Evolutionary conservation across 2,329 filamentous ascomycete species (phyloP).

Genomic region (Calonectria leucothoes): DNA sequence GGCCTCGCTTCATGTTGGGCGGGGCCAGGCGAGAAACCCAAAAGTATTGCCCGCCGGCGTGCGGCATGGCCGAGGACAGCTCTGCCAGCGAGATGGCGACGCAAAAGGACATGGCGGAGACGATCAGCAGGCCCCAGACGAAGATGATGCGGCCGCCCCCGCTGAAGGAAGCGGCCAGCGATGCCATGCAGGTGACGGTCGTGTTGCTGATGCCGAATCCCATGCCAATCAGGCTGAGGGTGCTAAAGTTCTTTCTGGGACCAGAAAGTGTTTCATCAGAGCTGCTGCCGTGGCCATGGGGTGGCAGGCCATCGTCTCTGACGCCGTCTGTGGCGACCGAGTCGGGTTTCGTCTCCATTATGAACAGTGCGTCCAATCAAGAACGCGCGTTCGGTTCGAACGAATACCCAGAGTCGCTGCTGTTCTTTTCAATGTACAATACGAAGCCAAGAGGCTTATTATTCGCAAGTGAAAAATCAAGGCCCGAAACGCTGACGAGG

Average conservation of each 20-base stretch:
- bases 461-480: too few relatives aligned
- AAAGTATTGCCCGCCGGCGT: conserved; percentile 8
- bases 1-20: neutral
- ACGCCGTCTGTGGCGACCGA: neutral
- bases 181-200: neutral
- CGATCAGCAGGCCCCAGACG: neutral
- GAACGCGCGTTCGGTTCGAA: too few relatives aligned
- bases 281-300: neutral
- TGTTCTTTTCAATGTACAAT: too few relatives aligned
- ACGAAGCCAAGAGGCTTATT: too few relatives aligned
- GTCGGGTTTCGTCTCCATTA: neutral
- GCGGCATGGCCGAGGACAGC: conserved; percentile 6
- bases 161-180: neutral
- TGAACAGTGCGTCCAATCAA: neutral
- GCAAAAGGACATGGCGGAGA: neutral
- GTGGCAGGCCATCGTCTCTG: neutral
- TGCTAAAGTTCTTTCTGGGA: neutral
- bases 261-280: neutral
- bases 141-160: neutral
- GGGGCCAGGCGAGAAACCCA: neutral
- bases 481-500: too few relatives aligned
- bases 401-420: too few relatives aligned
- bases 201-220: conserved; percentile 1
- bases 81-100: neutral
- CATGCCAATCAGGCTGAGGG: neutral